phyloP scores from a whole-genome alignment of 1,284 basidiomycete genomes.

The Ustilago curta region DNA sequence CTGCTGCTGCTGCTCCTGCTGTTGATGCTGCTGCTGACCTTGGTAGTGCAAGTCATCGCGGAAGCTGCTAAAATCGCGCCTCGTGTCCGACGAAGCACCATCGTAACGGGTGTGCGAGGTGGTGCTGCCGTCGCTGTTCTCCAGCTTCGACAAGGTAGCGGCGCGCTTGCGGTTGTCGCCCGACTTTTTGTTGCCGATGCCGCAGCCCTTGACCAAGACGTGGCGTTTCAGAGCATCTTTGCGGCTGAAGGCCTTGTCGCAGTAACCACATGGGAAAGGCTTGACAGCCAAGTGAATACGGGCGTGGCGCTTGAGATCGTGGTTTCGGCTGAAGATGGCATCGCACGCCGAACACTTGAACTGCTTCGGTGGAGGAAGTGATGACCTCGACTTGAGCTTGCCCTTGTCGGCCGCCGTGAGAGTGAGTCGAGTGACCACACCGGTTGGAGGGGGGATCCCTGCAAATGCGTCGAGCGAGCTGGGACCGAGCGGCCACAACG shows the following conservation, averaged over 20 bases:
- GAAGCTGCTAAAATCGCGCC: conserved; percentile 34
- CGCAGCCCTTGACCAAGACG: conserved; percentile 58
- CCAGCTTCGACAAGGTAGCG: conserved; percentile 42
- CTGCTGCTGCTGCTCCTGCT: conserved; percentile 15
- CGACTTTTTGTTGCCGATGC: conserved; percentile 52
- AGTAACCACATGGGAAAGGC: conserved; percentile 59
- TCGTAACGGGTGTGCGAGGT: conserved; percentile 23
- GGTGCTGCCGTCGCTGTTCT: conserved; percentile 26
- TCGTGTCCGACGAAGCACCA: conserved; percentile 22
- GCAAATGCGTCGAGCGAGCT: conserved; percentile 48
- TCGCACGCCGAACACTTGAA: conserved; percentile 63
- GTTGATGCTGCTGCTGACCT: conserved; percentile 32
- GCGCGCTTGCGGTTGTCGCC: conserved; percentile 35
- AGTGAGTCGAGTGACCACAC: conserved; percentile 31
- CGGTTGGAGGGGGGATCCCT: conserved; percentile 30
- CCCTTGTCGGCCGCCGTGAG: conserved; percentile 36
- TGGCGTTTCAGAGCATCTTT: conserved; percentile 64
- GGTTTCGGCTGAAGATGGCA: conserved; percentile 63
- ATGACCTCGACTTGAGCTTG: conserved; percentile 33
- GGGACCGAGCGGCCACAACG: conserved; percentile 38
- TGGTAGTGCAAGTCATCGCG: conserved; percentile 28
- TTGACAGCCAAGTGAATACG: conserved; percentile 66
- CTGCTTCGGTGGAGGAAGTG: conserved; percentile 43
- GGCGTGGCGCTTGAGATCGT: conserved; percentile 64
- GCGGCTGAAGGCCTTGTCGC: conserved; percentile 62